Base-by-base conservation (phyloP, 2,329 filamentous ascomycete species). In the Talaromyces sp. region DNA sequence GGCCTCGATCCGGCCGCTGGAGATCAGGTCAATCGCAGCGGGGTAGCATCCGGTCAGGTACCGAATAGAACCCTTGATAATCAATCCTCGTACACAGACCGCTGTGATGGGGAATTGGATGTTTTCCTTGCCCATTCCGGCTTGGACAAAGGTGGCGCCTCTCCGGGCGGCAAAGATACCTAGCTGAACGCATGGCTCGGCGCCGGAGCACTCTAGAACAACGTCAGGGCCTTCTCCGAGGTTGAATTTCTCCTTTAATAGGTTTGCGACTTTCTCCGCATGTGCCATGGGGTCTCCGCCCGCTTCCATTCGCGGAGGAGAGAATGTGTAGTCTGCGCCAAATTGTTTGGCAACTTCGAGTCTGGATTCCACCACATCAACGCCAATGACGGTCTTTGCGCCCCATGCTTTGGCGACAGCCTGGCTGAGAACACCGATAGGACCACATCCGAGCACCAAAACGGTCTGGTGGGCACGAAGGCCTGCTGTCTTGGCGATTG, bases 41-140 rank as follows among this genome's bases (percentile, higher is more conserved):
- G 79, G 76, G 66, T 83, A 85, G 63, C 78, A 80, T 0, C 82
- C 81, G 0, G 76, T 71, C 3, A 74, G 77, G 62, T 85, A 85
- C 2, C 82, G 73, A 58, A 85, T 82, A 0, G 78, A 81, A 1
- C 82, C 83, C 58, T 80, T 78, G 62, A 84, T 72, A 2, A 69
- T 79, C 54, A 84, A 67, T 0, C 74, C 82, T 8, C 78, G 74
- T 60, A 80, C 81, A 62, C 80, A 83, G 1, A 77, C 77, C 0
- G 76, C 77, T 0, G 77, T 80, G 60, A 84, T 84, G 0, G 82
- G 81, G 59, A 84, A 84, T 0, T 76, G 67, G 13, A 84, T 76
- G 55, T 80, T 81, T 73, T 80, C 78, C 32, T 74, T 75, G 1
- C 80, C 81, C 78, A 84, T 81, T 0, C 82, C 82, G 1, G 77